These are phyloP conservation scores for Arthromyces matolae DNA, from an alignment of 768 basidiomycete genomes.

Conservation along the genomic window DNA sequence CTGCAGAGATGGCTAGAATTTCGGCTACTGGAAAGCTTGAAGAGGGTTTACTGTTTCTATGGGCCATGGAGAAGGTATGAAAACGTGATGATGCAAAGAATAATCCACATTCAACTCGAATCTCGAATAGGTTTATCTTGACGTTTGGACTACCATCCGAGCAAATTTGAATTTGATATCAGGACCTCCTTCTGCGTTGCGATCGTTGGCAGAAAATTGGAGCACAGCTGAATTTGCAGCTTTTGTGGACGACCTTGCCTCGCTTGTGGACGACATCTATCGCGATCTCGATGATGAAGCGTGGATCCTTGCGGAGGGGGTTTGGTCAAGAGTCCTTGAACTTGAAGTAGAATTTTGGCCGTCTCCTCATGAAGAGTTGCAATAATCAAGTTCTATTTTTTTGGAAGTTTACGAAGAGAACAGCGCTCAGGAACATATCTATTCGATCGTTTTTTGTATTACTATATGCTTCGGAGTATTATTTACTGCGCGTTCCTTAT, in stretches of 20 bases:
- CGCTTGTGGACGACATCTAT: conserved; percentile 42
- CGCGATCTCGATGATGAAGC: conserved; percentile 32
- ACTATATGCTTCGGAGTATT: too few relatives aligned
- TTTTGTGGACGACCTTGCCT: conserved; percentile 50
- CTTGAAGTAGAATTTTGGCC: conserved; percentile 39
- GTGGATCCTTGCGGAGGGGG: conserved; percentile 40
- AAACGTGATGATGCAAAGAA: not conserved
- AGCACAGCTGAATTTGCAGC: conserved; percentile 46
- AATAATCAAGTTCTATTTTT: too few relatives aligned
- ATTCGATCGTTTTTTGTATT: too few relatives aligned
- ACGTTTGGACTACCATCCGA: conserved; percentile 59
- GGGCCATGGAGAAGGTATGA: conserved; percentile 74
- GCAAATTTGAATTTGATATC: conserved; percentile 9
- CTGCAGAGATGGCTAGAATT: conserved; percentile 64
- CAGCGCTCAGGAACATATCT: too few relatives aligned
- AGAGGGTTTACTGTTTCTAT: conserved; percentile 69
- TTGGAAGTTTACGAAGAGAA: too few relatives aligned
- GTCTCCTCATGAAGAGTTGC: conserved; percentile 8
- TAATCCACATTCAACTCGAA: not conserved
- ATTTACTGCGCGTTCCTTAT: too few relatives aligned
- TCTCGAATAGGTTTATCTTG: conserved; percentile 68
- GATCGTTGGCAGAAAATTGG: conserved; percentile 62
- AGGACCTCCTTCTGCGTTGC: conserved; percentile 29
- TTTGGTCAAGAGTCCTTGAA: conserved; percentile 58
- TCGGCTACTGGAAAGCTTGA: conserved; percentile 42